Percentiles rank a stretch among this genome's conserved stretches.
Conservation (phyloP, 306 rosid species). For the Trifolium dubium region DNA sequence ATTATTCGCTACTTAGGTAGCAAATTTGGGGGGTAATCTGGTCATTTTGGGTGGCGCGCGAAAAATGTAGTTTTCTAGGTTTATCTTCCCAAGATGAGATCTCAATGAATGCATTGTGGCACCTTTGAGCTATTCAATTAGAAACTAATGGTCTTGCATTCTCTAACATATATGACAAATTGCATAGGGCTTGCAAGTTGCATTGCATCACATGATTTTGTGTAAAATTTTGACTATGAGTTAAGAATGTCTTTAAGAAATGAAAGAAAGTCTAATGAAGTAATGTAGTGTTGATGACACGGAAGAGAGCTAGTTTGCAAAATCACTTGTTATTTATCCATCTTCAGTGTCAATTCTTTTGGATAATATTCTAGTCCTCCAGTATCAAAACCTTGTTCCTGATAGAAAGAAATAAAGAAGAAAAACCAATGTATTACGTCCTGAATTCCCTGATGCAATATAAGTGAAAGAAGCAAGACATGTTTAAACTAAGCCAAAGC, state of each 20-base stretch:
- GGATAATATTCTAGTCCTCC: slow-evolving; percentile 64
- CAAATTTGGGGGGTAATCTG: too few relatives aligned
- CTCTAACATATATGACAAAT: slow-evolving; percentile 60
- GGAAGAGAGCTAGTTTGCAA: slow-evolving; percentile 52
- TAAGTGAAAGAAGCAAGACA: too few relatives aligned
- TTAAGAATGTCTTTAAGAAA: slow-evolving; percentile 52
- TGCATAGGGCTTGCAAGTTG: slow-evolving; percentile 54
- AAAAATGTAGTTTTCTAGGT: too few relatives aligned
- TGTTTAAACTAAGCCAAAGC: too few relatives aligned
- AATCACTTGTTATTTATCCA: slow-evolving; percentile 56
- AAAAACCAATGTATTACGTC: too few relatives aligned
- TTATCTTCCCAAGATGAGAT: neutral
- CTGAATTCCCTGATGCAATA: too few relatives aligned
- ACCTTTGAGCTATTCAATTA: neutral
- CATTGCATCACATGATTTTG: slow-evolving; percentile 47
- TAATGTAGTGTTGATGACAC: slow-evolving; percentile 57
- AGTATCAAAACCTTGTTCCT: too few relatives aligned
- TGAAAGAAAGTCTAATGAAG: slow-evolving; percentile 54
- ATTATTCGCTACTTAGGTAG: too few relatives aligned
- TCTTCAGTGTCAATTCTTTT: slow-evolving; percentile 52
- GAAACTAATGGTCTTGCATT: slow-evolving; percentile 58
- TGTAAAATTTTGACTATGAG: slow-evolving; percentile 49
- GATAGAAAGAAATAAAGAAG: too few relatives aligned
- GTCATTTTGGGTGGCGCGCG: too few relatives aligned
- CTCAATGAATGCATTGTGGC: neutral